These are phyloP conservation scores for Lagerstroemia speciosa DNA, from an alignment of 345 rosid species.

Conservation along the genomic window DNA sequence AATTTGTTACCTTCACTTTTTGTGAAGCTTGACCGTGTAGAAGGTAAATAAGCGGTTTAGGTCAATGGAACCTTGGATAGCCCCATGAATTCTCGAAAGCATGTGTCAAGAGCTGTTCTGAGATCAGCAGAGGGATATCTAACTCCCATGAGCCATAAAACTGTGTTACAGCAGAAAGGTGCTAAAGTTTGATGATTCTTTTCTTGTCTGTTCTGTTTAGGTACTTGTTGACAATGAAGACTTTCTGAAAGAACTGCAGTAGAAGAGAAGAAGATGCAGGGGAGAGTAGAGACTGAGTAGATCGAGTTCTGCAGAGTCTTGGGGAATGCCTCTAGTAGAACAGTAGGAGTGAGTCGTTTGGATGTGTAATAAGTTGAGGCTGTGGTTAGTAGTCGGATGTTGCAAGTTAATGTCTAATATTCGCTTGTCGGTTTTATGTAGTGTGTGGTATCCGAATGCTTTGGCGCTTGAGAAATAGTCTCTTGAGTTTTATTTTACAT, in stretches of 20 bases:
- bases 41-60: not conserved
- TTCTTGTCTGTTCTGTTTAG: conserved; percentile 18
- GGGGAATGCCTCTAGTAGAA: not conserved
- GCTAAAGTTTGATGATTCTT: not conserved
- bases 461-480: not conserved
- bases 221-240: conserved; percentile 93
- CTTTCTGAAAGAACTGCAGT: conserved; percentile 71
- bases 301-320: no score
- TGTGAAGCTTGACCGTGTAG: not conserved
- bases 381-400: not conserved
- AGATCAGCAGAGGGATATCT: not conserved
- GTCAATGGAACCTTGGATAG: not conserved
- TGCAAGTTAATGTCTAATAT: not conserved
- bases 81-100: not conserved
- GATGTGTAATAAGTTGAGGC: not conserved
- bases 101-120: not conserved
- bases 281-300: no score
- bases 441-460: not conserved
- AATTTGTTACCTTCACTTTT: no score
- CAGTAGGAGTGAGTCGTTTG: not conserved
- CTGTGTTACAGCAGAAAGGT: not conserved
- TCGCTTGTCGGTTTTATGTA: not conserved
- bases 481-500: no score
- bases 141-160: not conserved
- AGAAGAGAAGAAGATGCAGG: conserved; percentile 3